Base-by-base conservation (phyloP, 257 asterid species). In the Linaria vulgaris region DNA sequence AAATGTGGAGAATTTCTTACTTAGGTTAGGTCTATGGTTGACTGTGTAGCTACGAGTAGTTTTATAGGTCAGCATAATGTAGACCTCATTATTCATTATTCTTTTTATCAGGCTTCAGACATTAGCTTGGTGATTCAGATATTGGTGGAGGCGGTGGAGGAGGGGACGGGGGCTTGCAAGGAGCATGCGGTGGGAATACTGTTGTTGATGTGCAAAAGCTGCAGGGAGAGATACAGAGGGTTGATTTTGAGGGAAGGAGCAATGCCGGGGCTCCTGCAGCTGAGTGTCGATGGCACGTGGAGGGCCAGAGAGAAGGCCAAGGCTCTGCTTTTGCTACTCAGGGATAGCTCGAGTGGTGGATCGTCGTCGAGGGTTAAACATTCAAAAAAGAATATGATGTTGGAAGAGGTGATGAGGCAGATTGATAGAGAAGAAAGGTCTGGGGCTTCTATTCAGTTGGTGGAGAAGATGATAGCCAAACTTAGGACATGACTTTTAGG, bases 401-500 rank as follows among this genome's bases (percentile, higher is more conserved):
- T 83, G 72, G 90, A 83, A 58, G 74, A 80, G 66, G 86, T 75
- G 21, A 90, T 90, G 95, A 76, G 90, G 57, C 76, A 76, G 86
- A 90, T 90, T 23, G 97, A 90, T 69, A 64, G 80, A 67, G 94
- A 73, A 41, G 95, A 85, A 34, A 79, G 79, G 54, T 66, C 61
- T 12, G 96, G 83, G 22, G 77, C 74, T 39, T 83, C 83, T 1
- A 30, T 77, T 9, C 72, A 79, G 64, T 10, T 81, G 59, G 88
- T 90, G 65, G 96, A 90, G 80, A 84, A 85, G 74, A 85, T 87
- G 90, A 87, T 87, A 46, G 90, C 96, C 72, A 90, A 79, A 78
- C 96, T 90, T 60, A 78, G 88, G 61, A 85, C 92, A 63, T 83
- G 79, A 81, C 59, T 27, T 27, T 67, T 68, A 52, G 66, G 69